Percentiles rank a stretch among this genome's conserved stretches.
phyloP scores from a whole-genome alignment of 495 filamentous ascomycete genomes.

The Penicillium alfredii region DNA sequence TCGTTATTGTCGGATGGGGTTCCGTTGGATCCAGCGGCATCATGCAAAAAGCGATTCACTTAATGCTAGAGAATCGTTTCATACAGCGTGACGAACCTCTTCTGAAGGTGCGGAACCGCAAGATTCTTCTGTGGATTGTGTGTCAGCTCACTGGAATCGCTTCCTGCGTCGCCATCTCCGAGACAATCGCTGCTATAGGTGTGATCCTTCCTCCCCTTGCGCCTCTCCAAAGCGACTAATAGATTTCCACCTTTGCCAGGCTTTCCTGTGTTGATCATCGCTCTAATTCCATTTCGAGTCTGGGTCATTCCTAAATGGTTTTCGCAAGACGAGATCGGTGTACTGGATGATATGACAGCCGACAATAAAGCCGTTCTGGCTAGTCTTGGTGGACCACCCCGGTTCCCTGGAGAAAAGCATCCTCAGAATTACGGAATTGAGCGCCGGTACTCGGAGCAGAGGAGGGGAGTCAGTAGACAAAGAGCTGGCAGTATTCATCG shows the following conservation, averaged over 20 bases:
- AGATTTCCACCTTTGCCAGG: constrained; percentile 6
- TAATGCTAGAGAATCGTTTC: constrained; percentile 53
- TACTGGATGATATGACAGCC: constrained; percentile 66
- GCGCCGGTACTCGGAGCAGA: constrained; percentile 14
- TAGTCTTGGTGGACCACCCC: constrained; percentile 60
- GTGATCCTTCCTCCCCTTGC: constrained; percentile 1
- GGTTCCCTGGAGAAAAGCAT: constrained; percentile 22
- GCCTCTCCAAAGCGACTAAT: no score
- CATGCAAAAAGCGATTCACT: constrained; percentile 62
- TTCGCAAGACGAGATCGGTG: constrained; percentile 51
- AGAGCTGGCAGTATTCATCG: constrained; percentile 9
- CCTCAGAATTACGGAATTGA: constrained; percentile 10
- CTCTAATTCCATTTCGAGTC: constrained; percentile 65
- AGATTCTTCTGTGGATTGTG: constrained; percentile 61
- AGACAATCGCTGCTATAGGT: constrained; percentile 80
- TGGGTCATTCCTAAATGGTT: constrained; percentile 61
- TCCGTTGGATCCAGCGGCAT: constrained; percentile 68
- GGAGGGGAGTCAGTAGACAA: constrained; percentile 11
- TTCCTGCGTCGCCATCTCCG: constrained; percentile 76
- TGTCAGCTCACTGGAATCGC: constrained; percentile 65
- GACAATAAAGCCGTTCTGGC: constrained; percentile 65
- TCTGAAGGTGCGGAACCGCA: constrained; percentile 41
- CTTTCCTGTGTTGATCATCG: constrained; percentile 72
- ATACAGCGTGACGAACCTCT: constrained; percentile 57
- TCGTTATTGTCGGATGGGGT: constrained; percentile 79